A percentile compares a stretch with the other conserved stretches of the same genome.
These are phyloP conservation scores for Amylostereum areolatum DNA, from an alignment of 1,284 basidiomycete genomes.

Conservation along the genomic window DNA sequence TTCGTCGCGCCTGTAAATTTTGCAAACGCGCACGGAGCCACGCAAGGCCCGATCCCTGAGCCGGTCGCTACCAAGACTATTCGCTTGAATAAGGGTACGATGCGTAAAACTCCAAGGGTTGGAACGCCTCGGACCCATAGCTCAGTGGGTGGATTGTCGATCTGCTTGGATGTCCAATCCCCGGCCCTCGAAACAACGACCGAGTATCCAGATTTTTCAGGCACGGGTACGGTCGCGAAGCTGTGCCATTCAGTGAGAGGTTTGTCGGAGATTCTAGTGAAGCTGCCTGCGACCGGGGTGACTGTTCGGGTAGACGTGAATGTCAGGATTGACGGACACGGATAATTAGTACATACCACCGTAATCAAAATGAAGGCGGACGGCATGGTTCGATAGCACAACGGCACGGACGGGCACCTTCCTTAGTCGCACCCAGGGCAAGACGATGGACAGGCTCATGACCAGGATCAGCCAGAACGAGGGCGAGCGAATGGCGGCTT, in stretches of 20 bases:
- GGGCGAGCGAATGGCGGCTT: conserved; percentile 36
- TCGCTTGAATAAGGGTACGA: conserved; percentile 50
- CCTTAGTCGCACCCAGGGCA: conserved; percentile 48
- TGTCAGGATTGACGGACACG: conserved; percentile 10
- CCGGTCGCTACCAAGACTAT: conserved; percentile 57
- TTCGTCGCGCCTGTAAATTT: conserved; percentile 43
- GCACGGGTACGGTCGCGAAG: conserved; percentile 50
- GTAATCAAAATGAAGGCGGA: conserved; percentile 53
- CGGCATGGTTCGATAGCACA: conserved; percentile 50
- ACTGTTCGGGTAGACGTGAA: conserved; percentile 15
- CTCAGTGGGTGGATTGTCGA: conserved; percentile 42
- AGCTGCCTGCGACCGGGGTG: conserved; percentile 48
- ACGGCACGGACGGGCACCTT: conserved; percentile 48
- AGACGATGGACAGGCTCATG: conserved; percentile 45
- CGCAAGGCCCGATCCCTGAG: conserved; percentile 57
- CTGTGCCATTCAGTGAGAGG: conserved; percentile 59
- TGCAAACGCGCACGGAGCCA: conserved; percentile 48
- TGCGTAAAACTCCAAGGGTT: conserved; percentile 49
- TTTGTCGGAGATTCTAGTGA: conserved; percentile 45
- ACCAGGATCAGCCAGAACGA: conserved; percentile 51
- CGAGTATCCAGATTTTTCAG: conserved; percentile 48
- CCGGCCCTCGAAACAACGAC: conserved; percentile 53
- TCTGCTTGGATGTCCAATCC: conserved; percentile 52
- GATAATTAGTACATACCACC: too few species aligned
- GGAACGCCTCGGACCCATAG: conserved; percentile 58